phyloP scores from a whole-genome alignment of 116 monocot species.

The Phalaenopsis hybrid region DNA sequence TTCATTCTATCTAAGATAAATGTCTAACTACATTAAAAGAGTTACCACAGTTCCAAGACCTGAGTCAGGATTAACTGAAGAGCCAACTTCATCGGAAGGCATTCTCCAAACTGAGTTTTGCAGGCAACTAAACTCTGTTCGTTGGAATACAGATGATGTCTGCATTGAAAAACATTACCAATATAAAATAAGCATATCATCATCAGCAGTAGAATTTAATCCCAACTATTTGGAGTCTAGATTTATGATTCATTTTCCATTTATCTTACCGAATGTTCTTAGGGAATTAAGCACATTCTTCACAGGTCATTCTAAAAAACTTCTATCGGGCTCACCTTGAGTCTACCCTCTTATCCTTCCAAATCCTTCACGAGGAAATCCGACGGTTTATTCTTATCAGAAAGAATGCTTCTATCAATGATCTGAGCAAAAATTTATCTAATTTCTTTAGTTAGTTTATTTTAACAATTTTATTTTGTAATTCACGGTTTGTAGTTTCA shows the following conservation, averaged over 20 bases:
- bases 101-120: conserved; percentile 22
- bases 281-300: background rate
- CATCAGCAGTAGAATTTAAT: background rate
- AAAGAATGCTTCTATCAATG: background rate
- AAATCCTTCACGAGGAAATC: background rate
- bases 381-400: background rate
- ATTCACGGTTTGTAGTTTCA: background rate
- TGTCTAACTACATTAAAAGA: conserved; percentile 80
- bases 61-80: conserved; percentile 37
- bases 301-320: background rate
- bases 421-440: background rate
- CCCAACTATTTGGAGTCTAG: background rate
- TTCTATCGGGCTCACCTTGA: background rate
- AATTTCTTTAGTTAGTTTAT: background rate
- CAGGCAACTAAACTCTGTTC: background rate
- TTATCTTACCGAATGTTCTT: background rate
- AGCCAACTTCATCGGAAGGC: conserved; percentile 24
- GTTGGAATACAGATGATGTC: background rate
- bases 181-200: background rate
- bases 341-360: background rate
- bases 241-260: background rate
- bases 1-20: conserved; percentile 47
- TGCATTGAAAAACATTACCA: background rate
- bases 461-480: background rate
- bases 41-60: conserved; percentile 59